Base-by-base conservation (phyloP, 192 early-diverging fungal genomes). In the Obelidium mucronatum region DNA sequence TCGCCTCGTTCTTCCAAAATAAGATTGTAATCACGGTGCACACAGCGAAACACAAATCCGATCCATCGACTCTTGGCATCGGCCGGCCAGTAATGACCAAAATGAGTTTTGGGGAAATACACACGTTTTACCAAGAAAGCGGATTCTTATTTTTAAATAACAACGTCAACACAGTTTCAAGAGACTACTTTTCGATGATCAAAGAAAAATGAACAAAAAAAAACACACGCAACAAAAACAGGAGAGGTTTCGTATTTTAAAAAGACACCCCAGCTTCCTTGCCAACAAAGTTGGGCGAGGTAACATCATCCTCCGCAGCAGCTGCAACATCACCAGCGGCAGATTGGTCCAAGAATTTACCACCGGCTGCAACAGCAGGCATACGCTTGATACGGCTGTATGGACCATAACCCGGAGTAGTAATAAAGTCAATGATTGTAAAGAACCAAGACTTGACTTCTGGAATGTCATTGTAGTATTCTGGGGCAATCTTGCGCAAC, bases 401-500 rank as follows among this genome's bases (percentile, higher is more conserved):
- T 40, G 95, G 94, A 3, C 93, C 94, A 66, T 94, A 81, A 44
- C 88, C 81, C 51, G 84, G 82, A 56, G 92, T 81, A 1, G 78
- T 35, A 58, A 96, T 91, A 79, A 98, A 98, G 78, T 93, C 88
- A 74, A 88, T 92, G 66, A 95, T 91, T 28, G 94, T 93, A 44
- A 89, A 85, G 26, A 91, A 79, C 96, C 96, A 98, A 44, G 93
- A 95, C 37, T 94, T 92, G 79, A 92, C 91, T 84, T 91, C 92
- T 11, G 90, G 84, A 51, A 97, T 77, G 53, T 85, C 84, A 75
- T 98, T 92, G 84, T 98, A 98, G 79, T 93, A 97, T 81, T 97
- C 94, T 42, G 91, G 86, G 11, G 97, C 97, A 37, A 94, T 86
- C 31, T 86, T 85, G 35, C 91, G 88, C 66, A 97, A 78, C 34